phyloP scores from a whole-genome alignment of 2,329 filamentous ascomycete species.

The Stachybotrys elegans region DNA sequence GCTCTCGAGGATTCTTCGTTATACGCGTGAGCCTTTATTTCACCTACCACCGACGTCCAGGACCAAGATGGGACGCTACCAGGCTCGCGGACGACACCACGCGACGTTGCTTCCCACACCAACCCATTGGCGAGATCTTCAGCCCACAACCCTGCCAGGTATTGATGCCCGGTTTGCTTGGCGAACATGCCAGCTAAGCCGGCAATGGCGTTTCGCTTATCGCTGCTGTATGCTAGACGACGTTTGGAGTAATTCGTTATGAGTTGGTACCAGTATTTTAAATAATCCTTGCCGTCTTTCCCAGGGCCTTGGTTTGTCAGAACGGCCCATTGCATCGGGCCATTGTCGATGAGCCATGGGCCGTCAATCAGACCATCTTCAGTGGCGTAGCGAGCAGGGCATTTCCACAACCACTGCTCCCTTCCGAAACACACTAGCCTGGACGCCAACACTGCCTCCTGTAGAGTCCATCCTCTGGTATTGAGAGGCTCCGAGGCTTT shows the following conservation, averaged over 20 bases:
- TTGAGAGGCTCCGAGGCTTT: conserved; percentile 1
- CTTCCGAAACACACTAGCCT: not conserved
- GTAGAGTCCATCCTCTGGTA: not conserved
- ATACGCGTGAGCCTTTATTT: not conserved
- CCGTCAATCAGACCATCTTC: conserved; percentile 1
- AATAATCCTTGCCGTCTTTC: not conserved
- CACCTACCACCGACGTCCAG: not conserved
- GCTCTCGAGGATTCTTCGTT: not conserved
- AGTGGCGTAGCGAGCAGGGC: not conserved
- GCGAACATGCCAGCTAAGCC: not conserved
- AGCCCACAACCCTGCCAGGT: not conserved
- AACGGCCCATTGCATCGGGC: not conserved
- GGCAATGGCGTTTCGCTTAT: not conserved
- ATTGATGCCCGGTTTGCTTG: not conserved
- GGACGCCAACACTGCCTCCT: not conserved
- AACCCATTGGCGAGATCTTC: not conserved
- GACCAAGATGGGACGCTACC: not conserved
- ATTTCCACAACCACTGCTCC: not conserved
- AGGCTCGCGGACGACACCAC: not conserved
- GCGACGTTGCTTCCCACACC: not conserved
- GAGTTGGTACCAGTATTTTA: not conserved
- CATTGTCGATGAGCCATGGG: not conserved
- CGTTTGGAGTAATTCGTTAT: not conserved
- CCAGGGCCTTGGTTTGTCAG: not conserved
- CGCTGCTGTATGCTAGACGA: not conserved